These are phyloP conservation scores for Parascedosporium putredinis DNA, from an alignment of 2,329 filamentous ascomycete species.

Conservation along the genomic window DNA sequence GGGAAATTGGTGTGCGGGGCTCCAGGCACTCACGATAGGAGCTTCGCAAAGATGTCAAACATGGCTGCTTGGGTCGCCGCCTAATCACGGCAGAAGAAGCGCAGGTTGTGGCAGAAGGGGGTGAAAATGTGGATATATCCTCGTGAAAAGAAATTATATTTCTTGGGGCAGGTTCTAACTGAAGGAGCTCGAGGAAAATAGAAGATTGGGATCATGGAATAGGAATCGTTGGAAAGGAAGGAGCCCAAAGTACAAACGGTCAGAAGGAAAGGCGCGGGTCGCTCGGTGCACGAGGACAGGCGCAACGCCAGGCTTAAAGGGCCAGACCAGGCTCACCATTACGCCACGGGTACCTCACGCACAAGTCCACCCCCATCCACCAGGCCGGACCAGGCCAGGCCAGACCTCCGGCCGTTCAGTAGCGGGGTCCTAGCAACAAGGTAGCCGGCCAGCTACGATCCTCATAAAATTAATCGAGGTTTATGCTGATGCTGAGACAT, in stretches of 20 bases:
- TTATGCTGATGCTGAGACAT: no score
- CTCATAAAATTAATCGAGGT: no score
- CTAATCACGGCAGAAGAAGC: neutral
- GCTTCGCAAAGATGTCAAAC: conserved; percentile 69
- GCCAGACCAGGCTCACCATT: neutral
- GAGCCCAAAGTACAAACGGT: neutral
- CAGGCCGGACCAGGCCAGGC: no score
- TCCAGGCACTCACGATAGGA: conserved; percentile 66
- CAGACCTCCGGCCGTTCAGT: no score
- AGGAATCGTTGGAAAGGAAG: neutral
- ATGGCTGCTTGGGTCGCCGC: conserved; percentile 33
- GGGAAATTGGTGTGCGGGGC: no score
- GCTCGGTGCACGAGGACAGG: neutral
- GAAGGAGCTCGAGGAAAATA: neutral
- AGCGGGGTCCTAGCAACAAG: neutral
- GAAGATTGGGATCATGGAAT: neutral
- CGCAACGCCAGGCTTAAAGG: neutral
- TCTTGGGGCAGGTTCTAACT: neutral
- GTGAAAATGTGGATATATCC: no score
- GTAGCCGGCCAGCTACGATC: neutral
- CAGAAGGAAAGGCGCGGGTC: neutral
- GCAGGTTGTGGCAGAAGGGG: neutral
- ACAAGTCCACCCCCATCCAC: neutral
- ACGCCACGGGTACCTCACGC: neutral
- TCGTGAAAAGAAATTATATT: no score